phyloP scores from a whole-genome alignment of 192 early-diverging fungal species.

The Gonapodya prolifera region DNA sequence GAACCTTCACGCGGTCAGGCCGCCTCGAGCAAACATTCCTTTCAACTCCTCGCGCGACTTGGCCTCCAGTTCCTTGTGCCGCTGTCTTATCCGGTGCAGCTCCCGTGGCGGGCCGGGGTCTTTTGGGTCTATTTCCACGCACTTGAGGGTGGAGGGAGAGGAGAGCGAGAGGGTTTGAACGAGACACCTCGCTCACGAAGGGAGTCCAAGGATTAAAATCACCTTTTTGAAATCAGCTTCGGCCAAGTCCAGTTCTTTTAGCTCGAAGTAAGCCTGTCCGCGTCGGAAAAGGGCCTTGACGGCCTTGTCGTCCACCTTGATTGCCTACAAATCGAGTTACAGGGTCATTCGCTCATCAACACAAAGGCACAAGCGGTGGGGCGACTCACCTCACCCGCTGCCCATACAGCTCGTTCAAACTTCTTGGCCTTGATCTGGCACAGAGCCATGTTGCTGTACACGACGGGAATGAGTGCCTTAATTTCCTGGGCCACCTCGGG shows the following conservation, averaged over 20 bases:
- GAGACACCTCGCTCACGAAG: too few relatives aligned
- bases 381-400: background rate
- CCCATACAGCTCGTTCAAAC: background rate
- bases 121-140: conserved; percentile 19
- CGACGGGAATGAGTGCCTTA: background rate
- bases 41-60: conserved; percentile 26
- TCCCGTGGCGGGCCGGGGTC: conserved; percentile 21
- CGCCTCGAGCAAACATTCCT: conserved; percentile 5
- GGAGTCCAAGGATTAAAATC: background rate
- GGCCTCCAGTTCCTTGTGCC: conserved; percentile 17
- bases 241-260: conserved; percentile 21
- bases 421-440: background rate
- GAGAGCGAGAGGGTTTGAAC: background rate
- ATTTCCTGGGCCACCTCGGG: background rate
- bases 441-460: background rate
- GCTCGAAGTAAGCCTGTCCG: conserved; percentile 16
- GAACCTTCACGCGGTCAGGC: too few relatives aligned
- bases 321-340: background rate
- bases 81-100: conserved; percentile 12
- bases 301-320: background rate
- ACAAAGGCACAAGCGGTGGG: background rate
- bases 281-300: conserved; percentile 25
- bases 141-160: background rate
- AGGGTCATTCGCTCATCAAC: too few relatives aligned
- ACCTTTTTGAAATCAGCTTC: conserved; percentile 24